Base-by-base conservation (phyloP, 164 flowering plant genomes). In the Umbilicus rupestris region DNA sequence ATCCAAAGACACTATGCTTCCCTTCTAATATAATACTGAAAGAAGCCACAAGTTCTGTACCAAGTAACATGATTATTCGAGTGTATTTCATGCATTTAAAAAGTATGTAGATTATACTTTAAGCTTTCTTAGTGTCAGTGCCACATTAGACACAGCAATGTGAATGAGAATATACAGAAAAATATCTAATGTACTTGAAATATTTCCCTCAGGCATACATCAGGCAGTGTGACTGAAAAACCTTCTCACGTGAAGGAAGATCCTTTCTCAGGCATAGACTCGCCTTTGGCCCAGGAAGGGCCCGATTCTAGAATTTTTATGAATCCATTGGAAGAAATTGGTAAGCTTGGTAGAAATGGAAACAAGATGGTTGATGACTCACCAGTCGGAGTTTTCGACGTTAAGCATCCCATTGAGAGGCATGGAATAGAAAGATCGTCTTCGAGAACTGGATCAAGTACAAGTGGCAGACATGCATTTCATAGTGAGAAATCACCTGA, bases 261-360 rank as follows among this genome's bases (percentile, higher is more conserved):
- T 47, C 94, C 90, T 30, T 89, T 92, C 83, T 90, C 75, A 7
- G 82, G 78, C 24, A 55, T 84, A 46, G 85, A 77, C 70, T 78
- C 93, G 64, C 71, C 73, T 67, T 69, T 90, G 66, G 39, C 76
- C 24, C 74, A 78, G 31, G 62, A 58, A 29, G 66, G 66, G 66
- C 74, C 83, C n/a, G 75, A 92, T n/a, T 71, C 82, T 14, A 82
- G 76, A 33, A 44, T 70, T 29, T 84, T 72, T 67, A 41, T 74
- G 20, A 88, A 88, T 67, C 85, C 87, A 22, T 70, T 83, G 66
- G 87, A 85, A 63, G 77, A 85, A 66, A 75, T 78, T 44, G 69
- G 76, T 69, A 84, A 79, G 69, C 68, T 75, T 39, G 65, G 66
- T 50, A 78, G 72, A 62, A 75, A 84, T 55, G 72, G 77, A 24